Base-by-base conservation (phyloP, 2,329 filamentous ascomycete genomes). In the Fusarium multiceps region DNA sequence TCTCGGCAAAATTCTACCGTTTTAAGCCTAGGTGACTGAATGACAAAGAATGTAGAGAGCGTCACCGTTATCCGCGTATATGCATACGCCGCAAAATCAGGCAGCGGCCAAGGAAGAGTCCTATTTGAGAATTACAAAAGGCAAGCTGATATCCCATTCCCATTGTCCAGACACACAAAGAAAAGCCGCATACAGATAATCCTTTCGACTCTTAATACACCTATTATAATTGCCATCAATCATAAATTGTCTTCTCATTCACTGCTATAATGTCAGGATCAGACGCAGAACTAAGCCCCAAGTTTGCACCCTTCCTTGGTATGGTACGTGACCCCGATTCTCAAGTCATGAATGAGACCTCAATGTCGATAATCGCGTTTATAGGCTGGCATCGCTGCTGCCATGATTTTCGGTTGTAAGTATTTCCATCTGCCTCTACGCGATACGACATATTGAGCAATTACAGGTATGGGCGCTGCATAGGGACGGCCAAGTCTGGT, bases 401-500 rank as follows among this genome's bases (percentile, higher is more conserved):
- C 92, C 78, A 95, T 95, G 92, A 89, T 93, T 74, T 93, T 94
- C 76, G 92, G 92, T 83, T 92, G 92, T 93, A 89, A 72, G 89
- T 71, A 58, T 40, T 65, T 68, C 47, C 57, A 27, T 28, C 40
- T 20, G 4, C 37, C 61, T 58, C 55, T 53, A 62, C 55, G 46
- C 69, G 51, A 58, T 46, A 23, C 49, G 47, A 45, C 23, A 76
- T 66, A 51, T 70, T 75, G 71, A 70, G 70, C 13, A 59, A 58
- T 40, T 49, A 74, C 67, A 88, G 87, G 83, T 75, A 81, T 87
- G 72, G 93, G 93, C 76, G 93, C 93, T 75, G 93, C 93, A 68
- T 96, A 94, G 93, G 93, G 70, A 97, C 93, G 59, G 92, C 93
- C 37, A 97, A 95, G 82, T 93, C 93, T 42, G 93, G 93, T 71